Evolutionary conservation across 495 filamentous ascomycete genomes (phyloP).

Genomic region (Aspergillus conjunctus): DNA sequence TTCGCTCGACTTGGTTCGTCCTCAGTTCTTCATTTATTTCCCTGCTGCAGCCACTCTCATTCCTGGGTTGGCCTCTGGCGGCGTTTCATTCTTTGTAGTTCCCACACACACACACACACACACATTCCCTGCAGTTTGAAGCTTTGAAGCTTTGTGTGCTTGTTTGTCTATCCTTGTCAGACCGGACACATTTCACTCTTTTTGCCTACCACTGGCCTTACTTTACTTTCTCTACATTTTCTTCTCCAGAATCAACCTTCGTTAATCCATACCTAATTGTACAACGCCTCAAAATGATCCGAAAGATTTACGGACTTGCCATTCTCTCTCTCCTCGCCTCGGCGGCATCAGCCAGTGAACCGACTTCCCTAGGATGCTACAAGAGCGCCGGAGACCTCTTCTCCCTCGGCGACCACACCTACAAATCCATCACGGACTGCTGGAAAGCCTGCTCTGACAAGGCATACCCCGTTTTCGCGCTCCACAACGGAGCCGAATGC

Average conservation of each 20-base stretch:
- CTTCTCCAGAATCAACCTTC: background rate
- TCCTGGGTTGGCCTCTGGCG: background rate
- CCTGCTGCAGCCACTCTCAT: background rate
- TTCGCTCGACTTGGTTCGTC: slow-evolving; percentile 9
- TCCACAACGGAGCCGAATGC: slow-evolving; percentile 38
- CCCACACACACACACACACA: background rate
- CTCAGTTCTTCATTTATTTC: slow-evolving; percentile 1
- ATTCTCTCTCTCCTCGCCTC: background rate
- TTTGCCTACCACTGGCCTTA: no score
- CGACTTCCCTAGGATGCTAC: slow-evolving; percentile 38
- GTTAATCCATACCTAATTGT: background rate
- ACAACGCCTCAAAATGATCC: background rate
- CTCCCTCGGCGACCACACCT: slow-evolving; percentile 27
- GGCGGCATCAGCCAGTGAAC: background rate
- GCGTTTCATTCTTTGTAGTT: background rate
- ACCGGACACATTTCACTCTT: no score
- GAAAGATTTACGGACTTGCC: background rate
- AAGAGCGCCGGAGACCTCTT: slow-evolving; percentile 30
- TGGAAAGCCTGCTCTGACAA: slow-evolving; percentile 29
- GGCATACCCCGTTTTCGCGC: slow-evolving; percentile 34
- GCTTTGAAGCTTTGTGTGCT: no score
- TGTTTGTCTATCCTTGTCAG: no score
- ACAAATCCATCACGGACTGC: slow-evolving; percentile 38
- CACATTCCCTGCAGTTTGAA: no score
- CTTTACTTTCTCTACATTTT: background rate